Evolutionary conservation across 2,329 filamentous ascomycete species (phyloP).

Genomic region (Microsporum audouinii): DNA sequence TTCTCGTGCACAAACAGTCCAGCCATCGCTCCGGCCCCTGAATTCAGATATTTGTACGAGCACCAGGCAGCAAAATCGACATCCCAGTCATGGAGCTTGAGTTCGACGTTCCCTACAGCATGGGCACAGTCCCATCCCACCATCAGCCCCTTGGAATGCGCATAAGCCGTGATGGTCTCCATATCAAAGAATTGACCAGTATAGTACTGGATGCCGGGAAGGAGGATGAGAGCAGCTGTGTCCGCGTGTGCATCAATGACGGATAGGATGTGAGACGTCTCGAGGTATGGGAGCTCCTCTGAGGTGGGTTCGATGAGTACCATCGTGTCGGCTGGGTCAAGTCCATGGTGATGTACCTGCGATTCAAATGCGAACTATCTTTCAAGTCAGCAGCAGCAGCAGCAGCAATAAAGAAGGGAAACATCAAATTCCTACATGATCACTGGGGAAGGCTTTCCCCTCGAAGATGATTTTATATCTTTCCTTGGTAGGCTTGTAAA

Average conservation of each 20-base stretch:
- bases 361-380: constrained; percentile 68
- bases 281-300: constrained; percentile 45
- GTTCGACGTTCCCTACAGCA: constrained; percentile 69
- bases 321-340: constrained; percentile 57
- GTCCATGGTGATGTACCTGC: constrained; percentile 60
- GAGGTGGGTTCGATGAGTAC: constrained; percentile 58
- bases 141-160: constrained; percentile 56
- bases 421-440: constrained; percentile 47
- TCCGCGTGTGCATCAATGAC: constrained; percentile 64
- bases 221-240: constrained; percentile 61
- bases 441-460: constrained; percentile 79
- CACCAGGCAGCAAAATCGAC: constrained; percentile 91
- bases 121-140: constrained; percentile 87
- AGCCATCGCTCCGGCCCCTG: constrained; percentile 69
- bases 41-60: constrained; percentile 89
- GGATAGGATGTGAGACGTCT: constrained; percentile 58
- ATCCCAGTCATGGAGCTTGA: constrained; percentile 74
- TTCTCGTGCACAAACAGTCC: constrained; percentile 69
- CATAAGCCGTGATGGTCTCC: constrained; percentile 62
- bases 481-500: constrained; percentile 58
- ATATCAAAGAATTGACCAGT: constrained; percentile 85
- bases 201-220: constrained; percentile 87
- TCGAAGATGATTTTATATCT: constrained; percentile 76
- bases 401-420: background rate
- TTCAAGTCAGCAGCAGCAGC: background rate